Conservation (phyloP, 192 early-diverging fungal genomes). For the Entomortierella chlamydospora region DNA sequence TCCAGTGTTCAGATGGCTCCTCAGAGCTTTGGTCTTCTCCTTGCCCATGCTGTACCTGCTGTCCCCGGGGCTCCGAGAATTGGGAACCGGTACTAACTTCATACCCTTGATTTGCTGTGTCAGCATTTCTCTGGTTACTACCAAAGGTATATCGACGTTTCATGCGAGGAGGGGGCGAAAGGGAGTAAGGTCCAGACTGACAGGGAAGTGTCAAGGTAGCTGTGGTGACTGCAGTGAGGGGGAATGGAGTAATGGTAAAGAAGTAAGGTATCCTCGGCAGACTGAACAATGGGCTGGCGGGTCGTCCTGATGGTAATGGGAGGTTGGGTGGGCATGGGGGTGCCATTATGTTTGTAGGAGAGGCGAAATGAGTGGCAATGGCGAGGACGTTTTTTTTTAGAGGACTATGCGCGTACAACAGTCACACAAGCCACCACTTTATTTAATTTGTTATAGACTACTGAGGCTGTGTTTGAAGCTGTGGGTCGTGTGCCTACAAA, state of each 20-base stretch:
- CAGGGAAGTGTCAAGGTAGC: conserved; percentile 10
- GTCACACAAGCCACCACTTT: neutral
- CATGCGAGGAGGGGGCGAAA: conserved; percentile 8
- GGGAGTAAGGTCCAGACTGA: neutral
- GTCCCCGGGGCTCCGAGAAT: neutral
- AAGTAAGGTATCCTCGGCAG: conserved; percentile 47
- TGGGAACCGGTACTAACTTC: neutral
- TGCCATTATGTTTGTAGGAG: conserved; percentile 4
- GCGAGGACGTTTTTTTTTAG: neutral
- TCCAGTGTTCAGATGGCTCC: conserved; percentile 11
- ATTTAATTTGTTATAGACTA: neutral
- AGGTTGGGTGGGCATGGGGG: conserved; percentile 8
- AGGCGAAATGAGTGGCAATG: neutral
- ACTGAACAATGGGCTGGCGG: conserved; percentile 21
- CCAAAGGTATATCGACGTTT: conserved; percentile 26
- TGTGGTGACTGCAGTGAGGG: conserved; percentile 8
- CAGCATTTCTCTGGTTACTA: neutral
- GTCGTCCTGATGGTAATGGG: neutral
- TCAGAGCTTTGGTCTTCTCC: neutral
- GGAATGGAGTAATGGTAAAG: conserved; percentile 34
- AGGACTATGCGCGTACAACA: too few species aligned
- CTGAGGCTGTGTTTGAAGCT: conserved; percentile 12
- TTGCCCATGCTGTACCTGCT: neutral
- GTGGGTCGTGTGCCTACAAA: conserved; percentile 1
- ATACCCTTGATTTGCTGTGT: neutral